phyloP scores from a whole-genome alignment of 768 basidiomycete genomes.

The Macrolepiota dolichaula region DNA sequence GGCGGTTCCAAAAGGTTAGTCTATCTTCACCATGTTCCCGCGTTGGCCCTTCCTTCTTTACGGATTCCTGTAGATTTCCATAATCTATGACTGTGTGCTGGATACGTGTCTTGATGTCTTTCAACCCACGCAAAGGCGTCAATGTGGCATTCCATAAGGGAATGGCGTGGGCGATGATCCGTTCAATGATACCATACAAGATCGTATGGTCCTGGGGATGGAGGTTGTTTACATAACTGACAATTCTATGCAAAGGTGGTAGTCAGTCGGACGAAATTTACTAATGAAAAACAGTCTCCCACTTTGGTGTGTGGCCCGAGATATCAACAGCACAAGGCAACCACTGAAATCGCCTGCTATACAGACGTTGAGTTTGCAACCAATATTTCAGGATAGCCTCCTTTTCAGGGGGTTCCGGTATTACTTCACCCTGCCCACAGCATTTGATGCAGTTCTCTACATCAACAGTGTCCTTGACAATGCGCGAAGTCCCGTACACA shows the following conservation, averaged over 20 bases:
- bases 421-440: slow-evolving; percentile 13
- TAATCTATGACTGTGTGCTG: background rate
- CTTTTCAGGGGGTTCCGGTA: background rate
- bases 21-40: background rate
- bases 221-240: slow-evolving; percentile 38
- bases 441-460: slow-evolving; percentile 13
- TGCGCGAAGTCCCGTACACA: slow-evolving; percentile 26
- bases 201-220: slow-evolving; percentile 22
- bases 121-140: slow-evolving; percentile 11
- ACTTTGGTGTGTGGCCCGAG: slow-evolving; percentile 13
- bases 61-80: background rate
- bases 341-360: slow-evolving; percentile 20
- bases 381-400: background rate
- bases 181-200: slow-evolving; percentile 24
- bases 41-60: background rate
- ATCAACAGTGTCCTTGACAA: slow-evolving; percentile 4
- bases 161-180: slow-evolving; percentile 22
- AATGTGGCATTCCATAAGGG: slow-evolving; percentile 27
- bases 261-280: background rate
- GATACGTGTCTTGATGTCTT: background rate
- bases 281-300: background rate
- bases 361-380: background rate
- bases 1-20: background rate
- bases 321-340: slow-evolving; percentile 19
- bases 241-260: slow-evolving; percentile 14